Percentiles rank a stretch among this genome's conserved stretches.
phyloP scores from a whole-genome alignment of 257 asterid species.

The Penstemon newberryi region DNA sequence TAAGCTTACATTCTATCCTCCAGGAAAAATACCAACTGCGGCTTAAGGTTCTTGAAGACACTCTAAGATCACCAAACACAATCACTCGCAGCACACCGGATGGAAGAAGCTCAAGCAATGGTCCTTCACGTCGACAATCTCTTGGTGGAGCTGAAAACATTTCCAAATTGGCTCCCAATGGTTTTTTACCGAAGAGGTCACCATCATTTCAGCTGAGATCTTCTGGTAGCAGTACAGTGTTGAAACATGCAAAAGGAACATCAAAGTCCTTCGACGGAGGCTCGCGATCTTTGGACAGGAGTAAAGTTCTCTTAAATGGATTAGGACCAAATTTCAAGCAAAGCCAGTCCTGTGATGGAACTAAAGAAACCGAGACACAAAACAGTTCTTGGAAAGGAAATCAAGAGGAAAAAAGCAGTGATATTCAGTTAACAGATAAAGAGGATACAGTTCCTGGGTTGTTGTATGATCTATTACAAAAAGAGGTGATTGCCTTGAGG shows the following conservation, averaged over 20 bases:
- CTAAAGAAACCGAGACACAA: slow-evolving; percentile 65
- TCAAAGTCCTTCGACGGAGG: slow-evolving; percentile 98
- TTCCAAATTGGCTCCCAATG: slow-evolving; percentile 76
- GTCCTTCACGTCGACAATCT: slow-evolving; percentile 85
- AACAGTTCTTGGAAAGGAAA: slow-evolving; percentile 63
- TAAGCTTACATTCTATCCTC: slow-evolving; percentile 17
- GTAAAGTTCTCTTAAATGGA: slow-evolving; percentile 80
- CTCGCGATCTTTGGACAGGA: slow-evolving; percentile 79
- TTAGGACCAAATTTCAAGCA: slow-evolving; percentile 84
- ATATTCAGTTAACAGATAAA: slow-evolving; percentile 52
- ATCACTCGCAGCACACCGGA: slow-evolving; percentile 61
- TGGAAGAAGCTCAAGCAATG: slow-evolving; percentile 73
- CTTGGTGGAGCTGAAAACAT: slow-evolving; percentile 89
- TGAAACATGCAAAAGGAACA: slow-evolving; percentile 96
- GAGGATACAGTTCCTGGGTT: slow-evolving; percentile 84
- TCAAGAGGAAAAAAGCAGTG: slow-evolving; percentile 64
- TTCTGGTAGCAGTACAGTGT: slow-evolving; percentile 79
- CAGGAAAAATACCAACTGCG: slow-evolving; percentile 90
- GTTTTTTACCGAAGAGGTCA: slow-evolving; percentile 84
- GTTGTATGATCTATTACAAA: slow-evolving; percentile 79
- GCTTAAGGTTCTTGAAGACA: slow-evolving; percentile 82
- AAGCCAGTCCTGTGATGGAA: slow-evolving; percentile 88
- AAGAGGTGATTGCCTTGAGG: slow-evolving; percentile 86
- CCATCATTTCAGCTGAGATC: slow-evolving; percentile 92
- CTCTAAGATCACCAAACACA: slow-evolving; percentile 71